Evolutionary conservation across 2,329 filamentous ascomycete species (phyloP).

Genomic region (Cladosporium sp.): DNA sequence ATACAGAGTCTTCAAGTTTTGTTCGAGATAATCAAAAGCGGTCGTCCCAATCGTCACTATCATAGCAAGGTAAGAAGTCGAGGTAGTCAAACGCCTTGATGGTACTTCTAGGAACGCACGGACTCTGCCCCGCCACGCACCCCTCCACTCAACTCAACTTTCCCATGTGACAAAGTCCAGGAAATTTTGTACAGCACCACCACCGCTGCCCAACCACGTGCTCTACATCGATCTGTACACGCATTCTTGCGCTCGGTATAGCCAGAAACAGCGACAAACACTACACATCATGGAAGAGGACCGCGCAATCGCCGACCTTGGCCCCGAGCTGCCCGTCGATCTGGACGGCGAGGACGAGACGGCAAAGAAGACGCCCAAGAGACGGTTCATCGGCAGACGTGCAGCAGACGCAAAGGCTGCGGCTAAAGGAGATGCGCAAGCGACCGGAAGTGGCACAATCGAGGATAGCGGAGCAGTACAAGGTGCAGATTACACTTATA

Average conservation of each 20-base stretch:
- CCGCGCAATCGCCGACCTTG: constrained; percentile 67
- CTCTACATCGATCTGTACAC: not conserved
- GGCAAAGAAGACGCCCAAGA: constrained; percentile 72
- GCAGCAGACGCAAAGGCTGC: constrained; percentile 65
- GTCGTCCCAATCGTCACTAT: too few relatives aligned
- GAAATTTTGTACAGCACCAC: not conserved
- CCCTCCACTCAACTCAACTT: not conserved
- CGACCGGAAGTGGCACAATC: constrained; percentile 43
- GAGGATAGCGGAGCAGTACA: constrained; percentile 68
- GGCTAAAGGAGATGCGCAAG: constrained; percentile 46
- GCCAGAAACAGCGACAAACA: not conserved
- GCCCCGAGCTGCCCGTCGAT: constrained; percentile 67
- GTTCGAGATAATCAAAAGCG: not conserved
- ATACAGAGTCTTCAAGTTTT: not conserved
- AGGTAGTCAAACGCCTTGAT: not conserved
- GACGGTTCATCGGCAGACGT: constrained; percentile 84
- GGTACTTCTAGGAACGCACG: not conserved
- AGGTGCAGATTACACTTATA: constrained; percentile 50
- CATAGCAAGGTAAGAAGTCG: not conserved
- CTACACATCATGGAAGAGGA: constrained; percentile 69
- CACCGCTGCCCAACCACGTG: not conserved
- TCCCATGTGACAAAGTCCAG: not conserved
- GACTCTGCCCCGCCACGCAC: not conserved
- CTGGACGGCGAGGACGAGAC: constrained; percentile 53
- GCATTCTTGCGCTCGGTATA: not conserved